Evolutionary conservation across 768 basidiomycete species (phyloP).

Genomic region (Suillus cothurnatus): DNA sequence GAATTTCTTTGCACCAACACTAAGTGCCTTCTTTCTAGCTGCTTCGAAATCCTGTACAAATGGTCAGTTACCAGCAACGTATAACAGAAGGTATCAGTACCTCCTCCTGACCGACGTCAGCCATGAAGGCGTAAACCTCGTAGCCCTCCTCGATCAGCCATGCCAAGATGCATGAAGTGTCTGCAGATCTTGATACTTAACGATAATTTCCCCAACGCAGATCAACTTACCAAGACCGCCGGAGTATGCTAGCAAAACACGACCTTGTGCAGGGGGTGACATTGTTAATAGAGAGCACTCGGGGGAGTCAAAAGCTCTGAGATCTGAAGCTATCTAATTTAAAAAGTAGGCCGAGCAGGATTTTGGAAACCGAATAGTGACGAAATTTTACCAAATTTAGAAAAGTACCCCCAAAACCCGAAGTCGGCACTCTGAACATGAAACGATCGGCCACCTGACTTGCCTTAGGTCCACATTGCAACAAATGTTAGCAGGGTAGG

Average conservation of each 20-base stretch:
- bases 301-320: neutral
- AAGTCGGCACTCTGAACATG: too few species aligned
- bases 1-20: slow-evolving; percentile 95
- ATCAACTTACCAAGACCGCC: slow-evolving; percentile 85
- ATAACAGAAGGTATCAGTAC: slow-evolving; percentile 36
- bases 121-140: slow-evolving; percentile 97
- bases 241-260: slow-evolving; percentile 96
- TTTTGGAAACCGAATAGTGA: neutral
- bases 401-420: too few species aligned
- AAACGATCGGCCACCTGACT: neutral
- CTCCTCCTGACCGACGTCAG: slow-evolving; percentile 92
- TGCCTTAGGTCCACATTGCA: neutral
- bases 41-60: slow-evolving; percentile 83
- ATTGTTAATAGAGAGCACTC: neutral
- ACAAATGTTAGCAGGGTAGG: neutral
- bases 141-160: slow-evolving; percentile 99
- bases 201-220: neutral
- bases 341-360: neutral
- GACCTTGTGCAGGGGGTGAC: slow-evolving; percentile 49
- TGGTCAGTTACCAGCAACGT: slow-evolving; percentile 10
- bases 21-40: slow-evolving; percentile 85
- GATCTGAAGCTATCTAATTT: neutral
- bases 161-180: slow-evolving; percentile 98
- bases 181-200: slow-evolving; percentile 42
- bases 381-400: neutral